Conservation (phyloP, 495 filamentous ascomycete species). For the Penicillium lagena region DNA sequence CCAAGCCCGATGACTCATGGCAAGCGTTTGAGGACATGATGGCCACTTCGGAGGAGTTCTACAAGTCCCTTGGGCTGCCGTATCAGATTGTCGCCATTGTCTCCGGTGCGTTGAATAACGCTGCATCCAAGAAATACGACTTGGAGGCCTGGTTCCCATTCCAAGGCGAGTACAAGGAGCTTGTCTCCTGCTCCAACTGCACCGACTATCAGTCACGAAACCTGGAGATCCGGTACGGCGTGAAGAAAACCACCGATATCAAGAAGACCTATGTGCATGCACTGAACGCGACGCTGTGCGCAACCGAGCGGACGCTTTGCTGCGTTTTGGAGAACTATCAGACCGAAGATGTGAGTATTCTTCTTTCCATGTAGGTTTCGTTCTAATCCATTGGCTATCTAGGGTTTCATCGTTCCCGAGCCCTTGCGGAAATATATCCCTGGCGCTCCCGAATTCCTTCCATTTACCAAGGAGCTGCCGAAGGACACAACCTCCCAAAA, state of each 20-base stretch:
- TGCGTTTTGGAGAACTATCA: slow-evolving; percentile 97
- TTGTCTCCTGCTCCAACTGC: slow-evolving; percentile 94
- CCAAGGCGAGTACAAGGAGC: slow-evolving; percentile 94
- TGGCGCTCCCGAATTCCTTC: slow-evolving; percentile 78
- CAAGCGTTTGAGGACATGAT: slow-evolving; percentile 92
- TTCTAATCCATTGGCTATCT: slow-evolving; percentile 5
- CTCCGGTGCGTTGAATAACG: slow-evolving; percentile 90
- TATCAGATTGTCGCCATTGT: slow-evolving; percentile 91
- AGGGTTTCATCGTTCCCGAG: slow-evolving; percentile 83
- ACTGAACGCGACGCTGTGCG: slow-evolving; percentile 85
- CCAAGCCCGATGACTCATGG: slow-evolving; percentile 93
- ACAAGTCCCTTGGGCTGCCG: slow-evolving; percentile 79
- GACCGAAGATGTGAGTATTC: slow-evolving; percentile 62
- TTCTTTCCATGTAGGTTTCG: neutral
- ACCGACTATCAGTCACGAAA: slow-evolving; percentile 90
- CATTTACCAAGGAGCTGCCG: slow-evolving; percentile 76
- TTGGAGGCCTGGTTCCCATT: slow-evolving; percentile 97
- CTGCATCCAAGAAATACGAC: slow-evolving; percentile 91
- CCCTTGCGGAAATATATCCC: slow-evolving; percentile 88
- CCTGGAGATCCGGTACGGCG: slow-evolving; percentile 78
- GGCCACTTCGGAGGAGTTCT: slow-evolving; percentile 82
- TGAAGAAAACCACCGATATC: slow-evolving; percentile 68
- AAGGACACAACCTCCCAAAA: slow-evolving; percentile 62
- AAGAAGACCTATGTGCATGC: slow-evolving; percentile 94
- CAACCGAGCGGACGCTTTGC: slow-evolving; percentile 89